phyloP scores from a whole-genome alignment of 1,284 basidiomycete genomes.

The Naganishia sp. region DNA sequence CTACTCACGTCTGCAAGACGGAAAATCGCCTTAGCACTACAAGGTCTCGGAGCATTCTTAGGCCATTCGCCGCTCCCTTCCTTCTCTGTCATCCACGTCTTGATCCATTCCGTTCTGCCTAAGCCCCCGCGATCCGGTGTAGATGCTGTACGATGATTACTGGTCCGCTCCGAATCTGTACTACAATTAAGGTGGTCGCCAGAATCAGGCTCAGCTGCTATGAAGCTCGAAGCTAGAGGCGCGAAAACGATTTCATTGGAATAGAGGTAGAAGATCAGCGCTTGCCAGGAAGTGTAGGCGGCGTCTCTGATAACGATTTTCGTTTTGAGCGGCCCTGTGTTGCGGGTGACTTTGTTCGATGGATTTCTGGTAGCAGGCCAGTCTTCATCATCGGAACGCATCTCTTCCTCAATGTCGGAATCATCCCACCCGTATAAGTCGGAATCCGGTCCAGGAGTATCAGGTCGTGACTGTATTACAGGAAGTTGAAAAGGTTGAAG shows the following conservation, averaged over 20 bases:
- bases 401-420: slow-evolving; percentile 52
- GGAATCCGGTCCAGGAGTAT: slow-evolving; percentile 1
- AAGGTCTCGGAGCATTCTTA: slow-evolving; percentile 65
- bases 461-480: slow-evolving; percentile 9
- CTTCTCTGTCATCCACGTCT: slow-evolving; percentile 60
- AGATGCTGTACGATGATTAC: not conserved
- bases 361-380: not conserved
- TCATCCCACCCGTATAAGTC: slow-evolving; percentile 37
- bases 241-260: slow-evolving; percentile 82
- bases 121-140: slow-evolving; percentile 8
- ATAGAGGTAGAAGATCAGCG: slow-evolving; percentile 84
- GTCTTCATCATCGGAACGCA: slow-evolving; percentile 19
- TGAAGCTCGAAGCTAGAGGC: slow-evolving; percentile 67
- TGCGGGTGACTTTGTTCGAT: not conserved
- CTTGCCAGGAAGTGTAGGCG: slow-evolving; percentile 78
- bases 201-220: slow-evolving; percentile 31
- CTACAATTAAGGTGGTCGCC: not conserved
- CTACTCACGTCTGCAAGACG: slow-evolving; percentile 73
- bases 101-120: slow-evolving; percentile 60
- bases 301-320: slow-evolving; percentile 72
- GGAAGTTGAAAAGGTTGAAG: not conserved
- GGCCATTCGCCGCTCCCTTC: slow-evolving; percentile 54
- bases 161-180: not conserved
- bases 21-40: slow-evolving; percentile 85
- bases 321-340: slow-evolving; percentile 57